Percentiles rank a stretch among this genome's conserved stretches.
phyloP scores from a whole-genome alignment of 2,329 filamentous ascomycete species.

The Botrytis deweyae region DNA sequence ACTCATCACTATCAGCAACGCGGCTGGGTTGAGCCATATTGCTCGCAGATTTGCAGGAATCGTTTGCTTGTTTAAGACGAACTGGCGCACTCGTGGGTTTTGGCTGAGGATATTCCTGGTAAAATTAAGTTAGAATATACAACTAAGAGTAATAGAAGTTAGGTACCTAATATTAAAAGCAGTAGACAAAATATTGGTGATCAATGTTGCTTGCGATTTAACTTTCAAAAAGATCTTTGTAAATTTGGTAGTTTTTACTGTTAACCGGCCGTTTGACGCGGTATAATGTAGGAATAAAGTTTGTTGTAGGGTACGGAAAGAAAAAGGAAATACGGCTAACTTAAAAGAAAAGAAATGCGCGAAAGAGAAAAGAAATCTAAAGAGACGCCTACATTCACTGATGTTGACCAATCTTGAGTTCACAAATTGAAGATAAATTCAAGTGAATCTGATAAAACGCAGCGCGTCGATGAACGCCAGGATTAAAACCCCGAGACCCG shows the following conservation, averaged over 20 bases:
- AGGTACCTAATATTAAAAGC: background rate
- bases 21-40: background rate
- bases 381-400: background rate
- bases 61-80: background rate
- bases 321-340: background rate
- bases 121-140: background rate
- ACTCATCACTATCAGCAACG: slow-evolving; percentile 28
- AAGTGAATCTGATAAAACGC: slow-evolving; percentile 7
- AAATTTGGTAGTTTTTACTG: background rate
- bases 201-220: background rate
- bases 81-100: background rate
- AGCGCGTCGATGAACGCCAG: slow-evolving; percentile 14
- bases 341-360: slow-evolving; percentile 2
- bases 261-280: background rate
- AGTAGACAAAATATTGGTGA: background rate
- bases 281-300: background rate
- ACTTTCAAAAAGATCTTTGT: background rate
- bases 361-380: background rate
- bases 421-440: background rate
- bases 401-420: background rate
- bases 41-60: background rate
- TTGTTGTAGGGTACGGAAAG: background rate
- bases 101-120: background rate
- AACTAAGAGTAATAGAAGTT: background rate
- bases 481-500: slow-evolving; percentile 8